Evolutionary conservation across 495 filamentous ascomycete species (phyloP).

Genomic region (Aspergillus sclerotiicarbonarius): DNA sequence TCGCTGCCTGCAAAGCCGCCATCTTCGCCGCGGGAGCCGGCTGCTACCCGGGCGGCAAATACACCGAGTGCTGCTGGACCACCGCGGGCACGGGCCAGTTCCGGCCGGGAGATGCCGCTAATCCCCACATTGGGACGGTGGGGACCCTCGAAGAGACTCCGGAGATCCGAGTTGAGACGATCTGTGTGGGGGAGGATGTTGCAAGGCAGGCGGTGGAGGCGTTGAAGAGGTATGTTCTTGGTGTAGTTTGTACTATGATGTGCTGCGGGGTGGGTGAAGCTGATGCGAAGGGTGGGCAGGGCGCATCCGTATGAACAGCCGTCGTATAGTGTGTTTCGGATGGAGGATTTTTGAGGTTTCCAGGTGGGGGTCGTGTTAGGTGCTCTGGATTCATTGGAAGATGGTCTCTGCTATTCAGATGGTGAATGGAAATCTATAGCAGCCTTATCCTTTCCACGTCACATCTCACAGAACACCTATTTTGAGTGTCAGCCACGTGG

Average conservation of each 20-base stretch:
- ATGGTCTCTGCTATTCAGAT: too few species aligned
- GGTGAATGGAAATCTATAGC: too few species aligned
- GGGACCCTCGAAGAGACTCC: constrained; percentile 49
- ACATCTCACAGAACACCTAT: too few species aligned
- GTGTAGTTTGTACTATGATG: too few species aligned
- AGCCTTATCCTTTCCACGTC: too few species aligned
- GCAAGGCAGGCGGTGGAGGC: constrained; percentile 41
- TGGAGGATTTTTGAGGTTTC: constrained; percentile 16
- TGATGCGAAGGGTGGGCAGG: constrained; percentile 2
- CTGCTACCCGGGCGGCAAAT: constrained; percentile 57
- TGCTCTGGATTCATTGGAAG: too few species aligned
- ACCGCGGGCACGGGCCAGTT: constrained; percentile 59
- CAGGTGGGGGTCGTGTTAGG: too few species aligned
- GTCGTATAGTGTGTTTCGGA: constrained; percentile 16
- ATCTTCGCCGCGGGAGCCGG: constrained; percentile 66
- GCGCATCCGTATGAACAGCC: constrained; percentile 25
- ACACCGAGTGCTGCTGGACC: constrained; percentile 61
- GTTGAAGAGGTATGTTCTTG: constrained; percentile 55
- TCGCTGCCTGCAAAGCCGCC: constrained; percentile 54
- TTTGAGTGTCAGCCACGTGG: too few species aligned
- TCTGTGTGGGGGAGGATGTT: constrained; percentile 37
- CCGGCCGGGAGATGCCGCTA: constrained; percentile 52
- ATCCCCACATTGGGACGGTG: constrained; percentile 55
- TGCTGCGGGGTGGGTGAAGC: not conserved
- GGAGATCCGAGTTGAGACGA: constrained; percentile 54